A percentile compares a stretch with the other conserved stretches of the same genome.
phyloP scores from a whole-genome alignment of 2,329 filamentous ascomycete species.

The Neoarthrinium moseri region DNA sequence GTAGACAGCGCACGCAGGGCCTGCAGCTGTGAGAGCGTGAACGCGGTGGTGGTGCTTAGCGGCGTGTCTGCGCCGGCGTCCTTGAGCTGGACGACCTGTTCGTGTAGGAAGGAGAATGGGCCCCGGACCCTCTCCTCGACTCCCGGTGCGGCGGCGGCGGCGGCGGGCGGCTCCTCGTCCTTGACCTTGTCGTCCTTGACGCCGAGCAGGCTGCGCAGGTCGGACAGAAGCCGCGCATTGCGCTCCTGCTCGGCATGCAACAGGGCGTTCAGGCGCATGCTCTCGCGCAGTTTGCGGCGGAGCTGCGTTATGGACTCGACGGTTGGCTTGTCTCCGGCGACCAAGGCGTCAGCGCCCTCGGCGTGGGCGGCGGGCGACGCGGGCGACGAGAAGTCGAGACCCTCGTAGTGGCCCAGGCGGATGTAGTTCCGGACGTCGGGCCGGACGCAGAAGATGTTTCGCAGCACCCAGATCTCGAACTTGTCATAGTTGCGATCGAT shows the following conservation, averaged over 20 bases:
- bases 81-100: constrained; percentile 47
- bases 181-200: constrained; percentile 22
- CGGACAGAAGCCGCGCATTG: constrained; percentile 33
- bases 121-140: too few species aligned
- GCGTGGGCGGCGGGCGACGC: constrained; percentile 13
- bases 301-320: constrained; percentile 70
- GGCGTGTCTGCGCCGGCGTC: constrained; percentile 53
- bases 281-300: constrained; percentile 63
- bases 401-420: constrained; percentile 81
- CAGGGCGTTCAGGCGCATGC: constrained; percentile 56
- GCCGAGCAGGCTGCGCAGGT: constrained; percentile 30
- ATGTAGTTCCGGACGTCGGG: constrained; percentile 73
- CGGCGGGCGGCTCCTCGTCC: constrained; percentile 17
- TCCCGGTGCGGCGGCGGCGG: constrained; percentile 25
- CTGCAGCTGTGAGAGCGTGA: constrained; percentile 80
- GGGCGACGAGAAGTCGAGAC: constrained; percentile 43
- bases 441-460: constrained; percentile 74
- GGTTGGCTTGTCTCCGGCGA: constrained; percentile 46
- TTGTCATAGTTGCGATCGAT: constrained; percentile 85
- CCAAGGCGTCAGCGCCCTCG: constrained; percentile 13
- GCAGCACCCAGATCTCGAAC: constrained; percentile 85
- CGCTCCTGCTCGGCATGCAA: constrained; percentile 50
- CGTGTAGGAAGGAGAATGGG: constrained; percentile 58
- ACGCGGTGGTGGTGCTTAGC: constrained; percentile 70
- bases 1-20: constrained; percentile 67